Percentiles rank a stretch among this genome's conserved stretches.
phyloP scores from a whole-genome alignment of 306 rosid genomes.

The Aeschynomene evenia region DNA sequence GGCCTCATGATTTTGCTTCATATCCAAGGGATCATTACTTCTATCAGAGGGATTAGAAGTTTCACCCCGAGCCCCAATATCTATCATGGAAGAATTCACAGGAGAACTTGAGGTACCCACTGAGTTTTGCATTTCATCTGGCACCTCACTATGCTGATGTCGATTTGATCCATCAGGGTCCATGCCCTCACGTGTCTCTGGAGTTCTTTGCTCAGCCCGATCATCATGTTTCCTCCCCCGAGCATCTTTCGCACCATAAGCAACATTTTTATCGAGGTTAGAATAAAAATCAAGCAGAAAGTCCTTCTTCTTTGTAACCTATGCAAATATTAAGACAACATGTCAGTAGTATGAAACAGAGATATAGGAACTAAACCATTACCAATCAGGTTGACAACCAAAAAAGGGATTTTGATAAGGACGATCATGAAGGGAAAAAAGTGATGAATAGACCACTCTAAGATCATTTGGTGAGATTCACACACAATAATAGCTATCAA shows the following conservation, averaged over 20 bases:
- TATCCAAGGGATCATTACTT: constrained; percentile 32
- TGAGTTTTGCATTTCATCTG: constrained; percentile 33
- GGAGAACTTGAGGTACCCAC: constrained; percentile 25
- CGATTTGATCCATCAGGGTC: constrained; percentile 21
- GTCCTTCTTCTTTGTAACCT: constrained; percentile 93
- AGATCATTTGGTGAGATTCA: too few relatives aligned
- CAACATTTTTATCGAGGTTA: constrained; percentile 74
- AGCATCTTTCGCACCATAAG: constrained; percentile 64
- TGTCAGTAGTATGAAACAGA: constrained; percentile 4
- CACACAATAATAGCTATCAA: too few relatives aligned
- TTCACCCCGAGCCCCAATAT: constrained; percentile 37
- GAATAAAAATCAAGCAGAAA: constrained; percentile 73
- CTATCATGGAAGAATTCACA: constrained; percentile 30
- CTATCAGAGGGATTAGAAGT: constrained; percentile 30
- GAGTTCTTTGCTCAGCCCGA: constrained; percentile 38
- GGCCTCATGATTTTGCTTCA: constrained; percentile 22
- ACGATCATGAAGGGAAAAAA: too few relatives aligned
- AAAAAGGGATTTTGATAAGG: not conserved
- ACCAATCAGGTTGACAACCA: constrained; percentile 20
- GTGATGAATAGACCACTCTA: too few relatives aligned
- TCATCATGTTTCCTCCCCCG: constrained; percentile 38
- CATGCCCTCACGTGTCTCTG: constrained; percentile 29
- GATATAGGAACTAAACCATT: not conserved
- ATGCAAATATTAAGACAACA: constrained; percentile 8
- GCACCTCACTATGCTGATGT: constrained; percentile 27